Percentiles rank a stretch among this genome's conserved stretches.
These are phyloP conservation scores for Geosiphon pyriformis DNA, from an alignment of 192 early-diverging fungal genomes.

Conservation along the genomic window DNA sequence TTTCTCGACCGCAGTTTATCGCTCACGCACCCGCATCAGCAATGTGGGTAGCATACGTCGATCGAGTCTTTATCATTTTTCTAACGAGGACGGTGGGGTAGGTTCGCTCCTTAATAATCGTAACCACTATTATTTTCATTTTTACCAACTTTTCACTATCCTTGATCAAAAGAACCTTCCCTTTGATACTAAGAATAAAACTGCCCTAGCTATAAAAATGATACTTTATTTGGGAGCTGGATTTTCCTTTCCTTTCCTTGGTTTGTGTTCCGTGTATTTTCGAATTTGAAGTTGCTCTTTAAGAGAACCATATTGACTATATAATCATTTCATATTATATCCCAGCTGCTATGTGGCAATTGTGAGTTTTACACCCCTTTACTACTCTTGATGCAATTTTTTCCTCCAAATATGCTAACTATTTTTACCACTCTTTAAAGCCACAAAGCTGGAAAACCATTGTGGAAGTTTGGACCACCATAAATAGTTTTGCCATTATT, in stretches of 20 bases:
- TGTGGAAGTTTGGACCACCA: conserved; percentile 1
- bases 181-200: conserved; percentile 55
- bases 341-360: conserved; percentile 15
- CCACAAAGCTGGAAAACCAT: conserved; percentile 17
- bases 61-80: background rate
- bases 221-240: conserved; percentile 46
- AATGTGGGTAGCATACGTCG: too few species aligned
- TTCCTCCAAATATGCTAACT: background rate
- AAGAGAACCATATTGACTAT: too few species aligned
- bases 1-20: too few species aligned
- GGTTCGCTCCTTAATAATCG: background rate
- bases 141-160: background rate
- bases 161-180: conserved; percentile 45
- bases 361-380: conserved; percentile 4
- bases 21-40: too few species aligned
- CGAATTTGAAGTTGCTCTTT: background rate
- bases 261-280: background rate
- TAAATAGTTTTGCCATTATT: background rate
- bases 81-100: background rate
- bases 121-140: background rate
- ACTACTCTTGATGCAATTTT: background rate
- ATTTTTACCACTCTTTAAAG: background rate
- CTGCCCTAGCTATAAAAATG: conserved; percentile 49
- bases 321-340: background rate
- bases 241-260: conserved; percentile 53